Evolutionary conservation across 495 filamentous ascomycete species (phyloP).

Genomic region (Penicillium ucsense): DNA sequence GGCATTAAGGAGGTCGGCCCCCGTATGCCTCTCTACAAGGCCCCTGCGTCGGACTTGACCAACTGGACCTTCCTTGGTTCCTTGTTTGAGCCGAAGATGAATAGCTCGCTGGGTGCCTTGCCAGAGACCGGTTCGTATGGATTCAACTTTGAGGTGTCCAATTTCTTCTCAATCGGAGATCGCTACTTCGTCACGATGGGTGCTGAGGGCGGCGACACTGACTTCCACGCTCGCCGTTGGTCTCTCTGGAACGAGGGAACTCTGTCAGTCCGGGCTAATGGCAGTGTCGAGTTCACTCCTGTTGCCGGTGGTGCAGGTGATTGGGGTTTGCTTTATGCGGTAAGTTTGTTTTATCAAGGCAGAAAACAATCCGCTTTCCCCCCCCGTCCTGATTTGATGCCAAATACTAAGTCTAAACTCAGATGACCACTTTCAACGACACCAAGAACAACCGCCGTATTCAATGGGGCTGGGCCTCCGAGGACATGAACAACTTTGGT

Average conservation of each 20-base stretch:
- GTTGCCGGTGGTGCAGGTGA: conserved; percentile 9
- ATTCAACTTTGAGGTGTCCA: conserved; percentile 12
- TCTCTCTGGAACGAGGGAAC: conserved; percentile 11
- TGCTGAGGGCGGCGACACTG: conserved; percentile 9
- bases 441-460: conserved; percentile 11
- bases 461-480: conserved; percentile 11
- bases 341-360: background rate
- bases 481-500: conserved; percentile 9
- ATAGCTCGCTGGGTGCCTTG: conserved; percentile 4
- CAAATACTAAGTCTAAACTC: background rate
- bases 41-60: conserved; percentile 8
- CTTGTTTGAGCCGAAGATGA: conserved; percentile 9
- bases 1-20: conserved; percentile 9
- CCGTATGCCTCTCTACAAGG: conserved; percentile 7
- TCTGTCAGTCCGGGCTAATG: conserved; percentile 6
- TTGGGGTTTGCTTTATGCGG: conserved; percentile 10
- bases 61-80: conserved; percentile 12
- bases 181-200: conserved; percentile 12
- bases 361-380: too few species aligned
- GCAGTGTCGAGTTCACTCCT: conserved; percentile 9
- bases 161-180: conserved; percentile 9
- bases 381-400: background rate
- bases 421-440: conserved; percentile 5
- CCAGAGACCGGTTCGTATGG: conserved; percentile 9
- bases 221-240: conserved; percentile 9